phyloP scores from a whole-genome alignment of 208 protist species.

The Phytomonas sp. region DNA sequence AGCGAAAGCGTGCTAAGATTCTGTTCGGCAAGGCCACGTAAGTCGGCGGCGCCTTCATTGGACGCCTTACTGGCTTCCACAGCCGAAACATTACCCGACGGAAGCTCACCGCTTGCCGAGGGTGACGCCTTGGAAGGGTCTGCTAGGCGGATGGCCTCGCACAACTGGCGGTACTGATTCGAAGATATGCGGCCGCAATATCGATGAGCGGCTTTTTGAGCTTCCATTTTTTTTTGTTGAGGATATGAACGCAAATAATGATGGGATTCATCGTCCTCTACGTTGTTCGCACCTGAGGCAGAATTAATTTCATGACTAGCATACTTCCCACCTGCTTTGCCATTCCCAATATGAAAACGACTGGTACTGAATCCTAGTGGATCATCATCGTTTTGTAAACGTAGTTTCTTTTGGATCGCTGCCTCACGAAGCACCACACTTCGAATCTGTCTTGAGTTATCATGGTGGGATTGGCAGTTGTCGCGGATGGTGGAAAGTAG shows the following conservation, averaged over 20 bases:
- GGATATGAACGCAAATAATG: not conserved
- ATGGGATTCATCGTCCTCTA: not conserved
- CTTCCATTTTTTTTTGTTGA: not conserved
- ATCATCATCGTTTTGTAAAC: constrained; percentile 26
- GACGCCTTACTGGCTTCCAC: not conserved
- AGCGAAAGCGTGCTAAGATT: constrained; percentile 50
- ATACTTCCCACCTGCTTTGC: not conserved
- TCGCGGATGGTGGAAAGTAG: constrained; percentile 22
- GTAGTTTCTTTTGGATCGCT: constrained; percentile 48
- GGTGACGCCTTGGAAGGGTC: not conserved
- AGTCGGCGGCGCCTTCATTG: constrained; percentile 7
- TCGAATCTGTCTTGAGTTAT: constrained; percentile 27
- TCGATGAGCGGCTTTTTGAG: not conserved
- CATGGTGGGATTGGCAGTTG: constrained; percentile 12
- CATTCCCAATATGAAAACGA: constrained; percentile 16
- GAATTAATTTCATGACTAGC: not conserved
- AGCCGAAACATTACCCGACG: not conserved
- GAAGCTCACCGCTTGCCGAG: not conserved
- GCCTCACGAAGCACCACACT: constrained; percentile 57
- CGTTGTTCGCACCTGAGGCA: not conserved
- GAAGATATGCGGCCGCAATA: constrained; percentile 8
- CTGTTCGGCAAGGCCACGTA: not conserved
- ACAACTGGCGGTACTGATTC: constrained; percentile 3
- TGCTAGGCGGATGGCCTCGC: constrained; percentile 4
- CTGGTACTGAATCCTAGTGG: constrained; percentile 46